Base-by-base conservation (phyloP, 75 land plant genomes). In the Sequoia sempervirens region DNA sequence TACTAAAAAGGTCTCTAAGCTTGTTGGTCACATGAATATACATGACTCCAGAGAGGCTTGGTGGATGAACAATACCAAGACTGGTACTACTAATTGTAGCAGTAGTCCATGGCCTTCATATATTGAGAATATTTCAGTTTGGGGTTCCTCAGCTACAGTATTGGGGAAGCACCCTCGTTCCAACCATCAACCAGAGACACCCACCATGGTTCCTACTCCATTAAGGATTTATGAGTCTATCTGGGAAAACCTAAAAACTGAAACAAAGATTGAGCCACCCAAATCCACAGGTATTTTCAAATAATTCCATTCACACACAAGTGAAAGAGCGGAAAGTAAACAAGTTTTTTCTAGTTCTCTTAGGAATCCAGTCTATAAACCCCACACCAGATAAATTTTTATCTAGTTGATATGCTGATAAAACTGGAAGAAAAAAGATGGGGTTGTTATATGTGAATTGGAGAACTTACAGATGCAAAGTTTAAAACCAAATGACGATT, bases 151-250 rank as follows among this genome's bases (percentile, higher is more conserved):
- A 20, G 66, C 66, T 23, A 61, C n/a, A 1, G 15, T 45, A 30
- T 78, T 78, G 80, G 80, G 52, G 9, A 78, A 78, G 4, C 80
- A 45, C 28, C 45, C 30, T 45, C 80, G 80, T 78, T 78, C 47
- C n/a, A 45, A 11, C 13, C 32, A 45, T 43, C 80, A 78, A 45
- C 47, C 40, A 26, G 80, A 78, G n/a, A 45, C 80, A 78, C 30
- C 46, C 41, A 78, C n/a, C n/a, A 43, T 78, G 80, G 52, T n/a
- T 43, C 80, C 32, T 11, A 10, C 47, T 26, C 40, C 28, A n/a
- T 43, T 78, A 13, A 78, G 80, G 52, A 45, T 45, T 18, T 43
- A 78, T 45, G 80, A 78, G n/a, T 78, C 80, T 8, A 45, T 78
- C 26, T 78, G 45, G 80, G 46, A 45, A 78, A 78, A 78, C 14